phyloP scores from a whole-genome alignment of 495 filamentous ascomycete species.

The Wilcoxina mikolae region DNA sequence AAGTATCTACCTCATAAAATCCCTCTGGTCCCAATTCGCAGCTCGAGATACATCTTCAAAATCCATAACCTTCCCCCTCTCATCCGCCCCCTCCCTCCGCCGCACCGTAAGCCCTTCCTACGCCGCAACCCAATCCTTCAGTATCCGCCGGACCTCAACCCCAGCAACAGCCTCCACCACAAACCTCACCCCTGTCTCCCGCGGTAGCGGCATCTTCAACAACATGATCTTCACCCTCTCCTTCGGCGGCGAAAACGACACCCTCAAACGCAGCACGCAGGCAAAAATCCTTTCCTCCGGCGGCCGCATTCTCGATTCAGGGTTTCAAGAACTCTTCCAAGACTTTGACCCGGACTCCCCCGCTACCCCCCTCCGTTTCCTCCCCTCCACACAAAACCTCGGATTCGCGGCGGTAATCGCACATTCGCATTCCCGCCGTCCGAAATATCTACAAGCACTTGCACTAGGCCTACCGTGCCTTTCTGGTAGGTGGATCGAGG shows the following conservation, averaged over 20 bases:
- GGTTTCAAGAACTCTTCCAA: conserved; percentile 70
- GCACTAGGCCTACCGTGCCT: conserved; percentile 81
- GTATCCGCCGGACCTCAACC: background rate
- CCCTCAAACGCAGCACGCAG: conserved; percentile 4
- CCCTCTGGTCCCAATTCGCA: conserved; percentile 24
- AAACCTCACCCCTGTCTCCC: background rate
- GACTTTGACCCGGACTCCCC: background rate
- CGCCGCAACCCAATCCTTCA: background rate
- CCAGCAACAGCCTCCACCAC: background rate
- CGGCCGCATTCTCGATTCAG: conserved; percentile 53
- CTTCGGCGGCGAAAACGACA: conserved; percentile 20
- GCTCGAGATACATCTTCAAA: conserved; percentile 3
- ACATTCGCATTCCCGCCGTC: conserved; percentile 70
- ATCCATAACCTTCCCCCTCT: background rate
- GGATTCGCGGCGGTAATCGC: conserved; percentile 79
- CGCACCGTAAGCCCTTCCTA: conserved; percentile 4
- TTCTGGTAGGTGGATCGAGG: conserved; percentile 60
- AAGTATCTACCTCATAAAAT: conserved; percentile 23
- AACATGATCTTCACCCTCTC: conserved; percentile 25
- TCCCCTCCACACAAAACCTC: conserved; percentile 28
- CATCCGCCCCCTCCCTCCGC: conserved; percentile 8
- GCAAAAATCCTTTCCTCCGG: conserved; percentile 36
- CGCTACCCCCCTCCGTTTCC: background rate
- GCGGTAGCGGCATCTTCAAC: conserved; percentile 12
- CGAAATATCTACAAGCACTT: conserved; percentile 90